Conservation (phyloP, 768 basidiomycete genomes). For the Mycena chlorophos region DNA sequence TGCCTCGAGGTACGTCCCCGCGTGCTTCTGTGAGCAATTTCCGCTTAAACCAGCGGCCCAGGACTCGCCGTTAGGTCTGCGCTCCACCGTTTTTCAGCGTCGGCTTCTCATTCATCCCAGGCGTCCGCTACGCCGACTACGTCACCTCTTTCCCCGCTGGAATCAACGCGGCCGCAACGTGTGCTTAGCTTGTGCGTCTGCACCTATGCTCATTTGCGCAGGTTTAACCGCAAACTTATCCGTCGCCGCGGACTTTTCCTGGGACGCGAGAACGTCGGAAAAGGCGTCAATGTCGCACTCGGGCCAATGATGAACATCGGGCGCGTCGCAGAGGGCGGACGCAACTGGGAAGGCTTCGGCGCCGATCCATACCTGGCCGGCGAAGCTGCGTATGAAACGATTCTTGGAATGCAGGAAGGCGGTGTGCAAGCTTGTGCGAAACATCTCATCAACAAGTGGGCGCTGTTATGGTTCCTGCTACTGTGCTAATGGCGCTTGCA, state of each 20-base stretch:
- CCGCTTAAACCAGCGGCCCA: neutral
- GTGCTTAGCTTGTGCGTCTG: constrained; percentile 25
- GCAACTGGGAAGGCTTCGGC: constrained; percentile 97
- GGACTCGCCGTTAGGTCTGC: constrained; percentile 51
- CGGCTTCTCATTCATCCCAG: constrained; percentile 68
- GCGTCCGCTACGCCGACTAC: constrained; percentile 73
- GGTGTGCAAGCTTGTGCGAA: constrained; percentile 90
- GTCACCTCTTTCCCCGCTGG: constrained; percentile 83
- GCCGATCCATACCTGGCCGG: constrained; percentile 87
- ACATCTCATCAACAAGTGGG: constrained; percentile 73
- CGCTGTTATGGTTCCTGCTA: neutral
- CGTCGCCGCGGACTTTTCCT: constrained; percentile 75
- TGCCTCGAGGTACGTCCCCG: constrained; percentile 58
- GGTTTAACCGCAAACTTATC: constrained; percentile 77
- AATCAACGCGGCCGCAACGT: constrained; percentile 81
- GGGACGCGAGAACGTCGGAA: constrained; percentile 79
- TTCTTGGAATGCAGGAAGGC: constrained; percentile 73
- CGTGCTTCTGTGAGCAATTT: neutral
- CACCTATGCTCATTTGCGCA: constrained; percentile 25
- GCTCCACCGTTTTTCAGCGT: neutral
- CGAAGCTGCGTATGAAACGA: constrained; percentile 75
- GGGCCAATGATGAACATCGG: constrained; percentile 89
- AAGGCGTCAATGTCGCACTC: constrained; percentile 82
- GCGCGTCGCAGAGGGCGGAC: constrained; percentile 72
- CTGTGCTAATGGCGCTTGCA: constrained; percentile 24